These are phyloP conservation scores for Apostasia ramifera DNA, from an alignment of 106 monocot species.

Conservation along the genomic window DNA sequence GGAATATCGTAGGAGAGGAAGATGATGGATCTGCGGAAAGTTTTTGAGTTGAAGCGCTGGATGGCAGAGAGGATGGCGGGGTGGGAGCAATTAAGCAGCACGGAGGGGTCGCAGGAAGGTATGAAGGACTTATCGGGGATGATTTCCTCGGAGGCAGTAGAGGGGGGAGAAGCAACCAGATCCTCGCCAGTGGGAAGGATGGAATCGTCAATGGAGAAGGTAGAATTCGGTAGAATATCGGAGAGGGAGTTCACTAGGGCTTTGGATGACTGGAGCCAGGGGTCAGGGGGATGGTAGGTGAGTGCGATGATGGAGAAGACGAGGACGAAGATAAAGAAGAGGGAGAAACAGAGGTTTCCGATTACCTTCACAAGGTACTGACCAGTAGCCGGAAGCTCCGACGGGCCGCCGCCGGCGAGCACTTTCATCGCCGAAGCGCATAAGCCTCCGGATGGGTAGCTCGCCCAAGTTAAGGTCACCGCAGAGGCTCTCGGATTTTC, in stretches of 20 bases:
- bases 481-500: too few relatives aligned
- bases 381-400: neutral
- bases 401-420: neutral
- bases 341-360: slow-evolving; percentile 64
- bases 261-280: slow-evolving; percentile 70
- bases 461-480: too few relatives aligned
- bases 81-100: slow-evolving; percentile 59
- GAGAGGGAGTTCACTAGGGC: slow-evolving; percentile 54
- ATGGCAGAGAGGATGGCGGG: slow-evolving; percentile 45
- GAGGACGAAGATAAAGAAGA: slow-evolving; percentile 70
- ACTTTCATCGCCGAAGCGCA: too few relatives aligned
- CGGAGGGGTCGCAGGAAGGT: slow-evolving; percentile 1
- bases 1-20: slow-evolving; percentile 56
- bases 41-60: slow-evolving; percentile 37
- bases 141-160: neutral
- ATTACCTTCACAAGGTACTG: slow-evolving; percentile 24
- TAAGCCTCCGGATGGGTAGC: too few relatives aligned
- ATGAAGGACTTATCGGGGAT: neutral
- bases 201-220: slow-evolving; percentile 66
- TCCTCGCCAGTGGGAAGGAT: slow-evolving; percentile 72
- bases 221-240: slow-evolving; percentile 52
- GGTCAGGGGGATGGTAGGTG: slow-evolving; percentile 78
- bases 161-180: slow-evolving; percentile 11
- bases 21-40: slow-evolving; percentile 4
- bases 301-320: slow-evolving; percentile 76